Evolutionary conservation across 129 eudicot genomes (phyloP).

Genomic region (Helianthus tuberosus): DNA sequence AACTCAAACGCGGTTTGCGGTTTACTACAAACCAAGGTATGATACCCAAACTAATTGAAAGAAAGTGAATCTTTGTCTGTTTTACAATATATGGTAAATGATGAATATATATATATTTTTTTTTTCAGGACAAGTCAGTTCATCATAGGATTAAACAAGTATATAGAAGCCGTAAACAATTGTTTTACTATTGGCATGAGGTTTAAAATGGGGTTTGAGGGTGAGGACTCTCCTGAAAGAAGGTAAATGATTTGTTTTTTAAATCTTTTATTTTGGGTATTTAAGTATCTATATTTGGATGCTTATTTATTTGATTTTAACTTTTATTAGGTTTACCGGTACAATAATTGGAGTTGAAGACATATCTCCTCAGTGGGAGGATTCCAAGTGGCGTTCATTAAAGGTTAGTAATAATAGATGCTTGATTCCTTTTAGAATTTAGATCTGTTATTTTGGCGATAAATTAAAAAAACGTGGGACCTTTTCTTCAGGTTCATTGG

Average conservation of each 20-base stretch:
- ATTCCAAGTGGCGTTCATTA: conserved; percentile 77
- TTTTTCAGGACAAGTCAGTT: conserved; percentile 84
- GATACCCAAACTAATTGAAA: not conserved
- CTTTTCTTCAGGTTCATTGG: conserved; percentile 81
- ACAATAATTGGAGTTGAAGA: conserved; percentile 81
- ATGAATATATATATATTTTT: not conserved
- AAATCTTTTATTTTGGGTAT: not conserved
- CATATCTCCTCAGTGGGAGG: conserved; percentile 70
- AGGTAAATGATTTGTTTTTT: conserved; percentile 45
- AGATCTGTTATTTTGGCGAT: no score
- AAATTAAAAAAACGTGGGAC: not conserved
- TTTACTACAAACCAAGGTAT: conserved; percentile 93
- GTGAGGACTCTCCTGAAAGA: conserved; percentile 92
- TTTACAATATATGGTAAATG: not conserved
- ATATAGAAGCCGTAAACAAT: conserved; percentile 73
- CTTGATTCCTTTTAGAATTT: not conserved
- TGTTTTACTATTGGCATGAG: conserved; percentile 75
- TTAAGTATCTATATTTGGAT: not conserved
- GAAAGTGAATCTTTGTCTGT: not conserved
- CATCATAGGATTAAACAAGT: conserved; percentile 81
- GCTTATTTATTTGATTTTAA: not conserved
- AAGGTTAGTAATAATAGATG: conserved; percentile 44
- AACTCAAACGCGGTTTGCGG: conserved; percentile 72
- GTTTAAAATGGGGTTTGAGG: conserved; percentile 93
- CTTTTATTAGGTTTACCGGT: conserved; percentile 66